Conservation (phyloP, 192 early-diverging fungal genomes). For the Kappamyces sp. region DNA sequence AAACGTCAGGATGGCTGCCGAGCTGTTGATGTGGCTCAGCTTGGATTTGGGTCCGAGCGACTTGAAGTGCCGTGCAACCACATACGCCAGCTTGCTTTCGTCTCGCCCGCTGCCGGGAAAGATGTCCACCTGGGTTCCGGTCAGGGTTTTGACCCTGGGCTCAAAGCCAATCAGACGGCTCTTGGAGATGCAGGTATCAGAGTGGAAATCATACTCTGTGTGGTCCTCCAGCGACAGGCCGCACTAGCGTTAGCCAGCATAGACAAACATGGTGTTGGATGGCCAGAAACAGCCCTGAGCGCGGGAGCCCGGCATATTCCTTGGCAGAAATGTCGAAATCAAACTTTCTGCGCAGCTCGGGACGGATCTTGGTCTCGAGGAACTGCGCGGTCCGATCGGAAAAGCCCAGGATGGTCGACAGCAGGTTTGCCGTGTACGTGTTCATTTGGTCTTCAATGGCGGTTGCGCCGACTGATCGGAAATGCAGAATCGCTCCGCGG, state of each 20-base stretch:
- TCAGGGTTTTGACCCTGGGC: slow-evolving; percentile 25
- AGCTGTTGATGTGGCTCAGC: slow-evolving; percentile 25
- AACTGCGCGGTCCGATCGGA: slow-evolving; percentile 31
- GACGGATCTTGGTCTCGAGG: slow-evolving; percentile 38
- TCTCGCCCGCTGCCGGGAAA: slow-evolving; percentile 4
- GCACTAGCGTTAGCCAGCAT: slow-evolving; percentile 24
- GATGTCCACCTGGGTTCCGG: background rate
- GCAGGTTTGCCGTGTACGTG: slow-evolving; percentile 32
- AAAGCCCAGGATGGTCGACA: slow-evolving; percentile 29
- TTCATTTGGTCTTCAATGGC: slow-evolving; percentile 45
- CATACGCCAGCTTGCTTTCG: slow-evolving; percentile 42
- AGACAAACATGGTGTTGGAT: slow-evolving; percentile 47
- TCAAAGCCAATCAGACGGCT: slow-evolving; percentile 27
- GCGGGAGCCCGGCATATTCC: slow-evolving; percentile 29
- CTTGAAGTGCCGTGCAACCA: slow-evolving; percentile 43
- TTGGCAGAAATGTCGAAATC: slow-evolving; percentile 28
- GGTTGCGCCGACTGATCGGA: slow-evolving; percentile 44
- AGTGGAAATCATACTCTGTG: slow-evolving; percentile 38
- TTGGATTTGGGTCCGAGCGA: slow-evolving; percentile 39
- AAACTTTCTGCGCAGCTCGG: slow-evolving; percentile 34
- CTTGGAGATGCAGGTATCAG: slow-evolving; percentile 22
- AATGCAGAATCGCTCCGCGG: slow-evolving; percentile 40
- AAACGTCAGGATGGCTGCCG: slow-evolving; percentile 24
- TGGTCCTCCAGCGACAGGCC: slow-evolving; percentile 42
- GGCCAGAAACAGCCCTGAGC: slow-evolving; percentile 39